phyloP scores from a whole-genome alignment of 371 early-diverging fungal genomes.

The Rhizopus stolonifer region DNA sequence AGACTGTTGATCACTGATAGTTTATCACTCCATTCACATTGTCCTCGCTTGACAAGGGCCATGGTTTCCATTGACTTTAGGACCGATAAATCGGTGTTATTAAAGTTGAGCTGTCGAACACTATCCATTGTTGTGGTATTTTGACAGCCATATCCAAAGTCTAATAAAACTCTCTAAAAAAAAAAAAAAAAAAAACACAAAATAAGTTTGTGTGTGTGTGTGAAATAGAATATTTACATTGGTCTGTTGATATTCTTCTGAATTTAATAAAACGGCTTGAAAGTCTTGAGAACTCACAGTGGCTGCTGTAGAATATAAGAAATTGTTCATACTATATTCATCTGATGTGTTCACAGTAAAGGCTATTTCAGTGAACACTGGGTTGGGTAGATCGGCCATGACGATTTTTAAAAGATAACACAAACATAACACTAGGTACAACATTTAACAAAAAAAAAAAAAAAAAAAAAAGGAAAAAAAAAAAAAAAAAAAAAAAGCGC shows the following conservation, averaged over 20 bases:
- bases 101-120: slow-evolving; percentile 10
- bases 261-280: slow-evolving; percentile 16
- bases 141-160: slow-evolving; percentile 23
- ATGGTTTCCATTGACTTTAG: slow-evolving; percentile 18
- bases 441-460: not conserved
- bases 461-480: not conserved
- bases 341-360: slow-evolving; percentile 11
- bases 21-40: slow-evolving; percentile 32
- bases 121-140: slow-evolving; percentile 19
- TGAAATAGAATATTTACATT: too few species aligned
- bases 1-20: slow-evolving; percentile 13
- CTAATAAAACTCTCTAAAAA: slow-evolving; percentile 29
- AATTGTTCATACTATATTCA: not conserved
- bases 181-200: too few species aligned
- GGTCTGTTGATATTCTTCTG: slow-evolving; percentile 3
- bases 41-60: slow-evolving; percentile 27
- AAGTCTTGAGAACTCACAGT: slow-evolving; percentile 23
- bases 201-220: too few species aligned
- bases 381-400: not conserved
- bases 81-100: slow-evolving; percentile 3
- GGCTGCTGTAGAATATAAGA: slow-evolving; percentile 11
- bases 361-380: slow-evolving; percentile 13
- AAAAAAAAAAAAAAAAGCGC: too few species aligned
- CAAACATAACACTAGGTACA: not conserved
- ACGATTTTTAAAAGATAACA: not conserved